Percentiles rank a stretch among this genome's conserved stretches.
These are phyloP conservation scores for Picochlorum sp. DNA, from an alignment of 139 green algal genomes.

Conservation along the genomic window DNA sequence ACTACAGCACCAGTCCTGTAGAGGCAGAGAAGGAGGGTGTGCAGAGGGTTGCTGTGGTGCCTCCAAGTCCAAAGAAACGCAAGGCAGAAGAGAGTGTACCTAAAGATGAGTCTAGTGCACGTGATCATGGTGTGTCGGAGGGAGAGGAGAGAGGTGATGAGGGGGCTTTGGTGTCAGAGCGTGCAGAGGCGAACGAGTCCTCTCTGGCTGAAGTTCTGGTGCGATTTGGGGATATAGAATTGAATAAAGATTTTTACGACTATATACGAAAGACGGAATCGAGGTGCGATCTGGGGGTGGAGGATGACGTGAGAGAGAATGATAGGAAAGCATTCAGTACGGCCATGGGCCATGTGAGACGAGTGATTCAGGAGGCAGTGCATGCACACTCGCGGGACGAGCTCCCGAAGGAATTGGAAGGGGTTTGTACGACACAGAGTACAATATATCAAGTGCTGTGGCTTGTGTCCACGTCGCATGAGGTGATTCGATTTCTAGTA, in stretches of 20 bases:
- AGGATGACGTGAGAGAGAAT: neutral
- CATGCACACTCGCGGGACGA: neutral
- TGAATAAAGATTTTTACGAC: conserved; percentile 30
- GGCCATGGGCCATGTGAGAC: neutral
- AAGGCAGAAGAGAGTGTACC: conserved; percentile 16
- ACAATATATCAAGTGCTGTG: too few relatives aligned
- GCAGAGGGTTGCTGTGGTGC: neutral
- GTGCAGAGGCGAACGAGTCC: conserved; percentile 4
- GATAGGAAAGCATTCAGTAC: neutral
- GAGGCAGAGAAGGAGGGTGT: too few relatives aligned
- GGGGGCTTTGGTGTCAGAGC: conserved; percentile 15
- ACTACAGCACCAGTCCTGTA: too few relatives aligned
- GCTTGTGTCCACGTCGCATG: too few relatives aligned
- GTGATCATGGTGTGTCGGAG: too few relatives aligned
- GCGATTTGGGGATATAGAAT: conserved; percentile 26
- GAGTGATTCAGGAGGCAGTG: neutral
- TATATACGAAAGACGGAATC: conserved; percentile 29
- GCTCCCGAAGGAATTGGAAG: too few relatives aligned
- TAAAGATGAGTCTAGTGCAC: conserved; percentile 11
- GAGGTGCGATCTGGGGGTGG: conserved; percentile 2
- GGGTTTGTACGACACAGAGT: too few relatives aligned
- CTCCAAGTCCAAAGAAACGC: conserved; percentile 23
- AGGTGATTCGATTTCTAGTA: too few relatives aligned
- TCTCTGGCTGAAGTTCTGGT: conserved; percentile 18
- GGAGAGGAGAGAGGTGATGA: neutral